A percentile compares a stretch with the other conserved stretches of the same genome.
Conservation (phyloP, 257 asterid species). For the Solanum lignicaule region DNA sequence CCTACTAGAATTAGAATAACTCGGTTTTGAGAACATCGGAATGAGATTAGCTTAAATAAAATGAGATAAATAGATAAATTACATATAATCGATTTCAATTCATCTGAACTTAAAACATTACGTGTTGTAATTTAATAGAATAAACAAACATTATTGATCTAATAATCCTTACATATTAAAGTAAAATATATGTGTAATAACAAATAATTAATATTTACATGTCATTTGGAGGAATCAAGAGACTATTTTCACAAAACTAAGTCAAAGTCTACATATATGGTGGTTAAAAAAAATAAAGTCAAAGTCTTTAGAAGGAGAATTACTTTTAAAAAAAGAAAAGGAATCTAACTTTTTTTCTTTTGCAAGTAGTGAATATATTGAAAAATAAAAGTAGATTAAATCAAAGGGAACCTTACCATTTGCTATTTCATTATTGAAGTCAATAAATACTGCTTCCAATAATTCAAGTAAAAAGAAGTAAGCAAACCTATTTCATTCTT, state of each 20-base stretch:
- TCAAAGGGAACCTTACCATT: background rate
- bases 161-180: background rate
- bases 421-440: background rate
- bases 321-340: background rate
- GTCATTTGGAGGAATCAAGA: background rate
- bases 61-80: fast-evolving
- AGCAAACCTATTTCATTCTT: background rate
- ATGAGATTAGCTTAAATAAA: background rate
- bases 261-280: background rate
- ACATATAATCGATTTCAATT: background rate
- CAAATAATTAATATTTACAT: background rate
- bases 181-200: background rate
- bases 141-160: background rate
- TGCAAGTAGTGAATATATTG: background rate
- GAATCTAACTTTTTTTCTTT: background rate
- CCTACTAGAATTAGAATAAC: background rate
- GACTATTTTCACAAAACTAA: background rate
- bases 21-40: background rate
- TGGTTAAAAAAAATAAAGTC: background rate
- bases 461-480: background rate
- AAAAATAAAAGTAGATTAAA: background rate
- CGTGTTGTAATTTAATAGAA: background rate
- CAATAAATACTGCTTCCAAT: background rate
- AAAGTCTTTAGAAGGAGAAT: background rate
- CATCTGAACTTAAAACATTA: background rate